phyloP scores from a whole-genome alignment of 139 green algal genomes.

The Marvania coccoides region DNA sequence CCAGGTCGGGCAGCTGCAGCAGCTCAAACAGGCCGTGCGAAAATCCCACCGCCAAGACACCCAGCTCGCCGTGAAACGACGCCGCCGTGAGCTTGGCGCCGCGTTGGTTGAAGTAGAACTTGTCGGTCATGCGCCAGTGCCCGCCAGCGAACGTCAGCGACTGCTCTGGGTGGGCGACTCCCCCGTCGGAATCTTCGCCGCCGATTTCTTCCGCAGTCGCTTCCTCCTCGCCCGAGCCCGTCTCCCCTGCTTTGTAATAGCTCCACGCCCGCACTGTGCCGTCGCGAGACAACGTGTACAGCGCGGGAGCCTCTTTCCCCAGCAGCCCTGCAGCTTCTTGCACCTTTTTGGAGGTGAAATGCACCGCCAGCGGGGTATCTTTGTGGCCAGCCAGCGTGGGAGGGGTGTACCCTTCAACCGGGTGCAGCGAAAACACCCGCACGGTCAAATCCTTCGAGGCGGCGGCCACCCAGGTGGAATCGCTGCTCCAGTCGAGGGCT shows the following conservation, averaged over 20 bases:
- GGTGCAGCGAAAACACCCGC: slow-evolving; percentile 76
- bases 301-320: slow-evolving; percentile 31
- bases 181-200: not conserved
- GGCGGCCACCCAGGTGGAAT: slow-evolving; percentile 67
- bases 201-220: not conserved
- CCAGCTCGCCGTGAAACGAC: slow-evolving; percentile 41
- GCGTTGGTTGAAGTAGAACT: slow-evolving; percentile 73
- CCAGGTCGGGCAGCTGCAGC: slow-evolving; percentile 76
- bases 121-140: slow-evolving; percentile 63
- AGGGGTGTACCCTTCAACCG: slow-evolving; percentile 69
- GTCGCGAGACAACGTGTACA: slow-evolving; percentile 77
- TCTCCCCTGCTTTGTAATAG: slow-evolving; percentile 34
- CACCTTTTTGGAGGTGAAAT: slow-evolving; percentile 52
- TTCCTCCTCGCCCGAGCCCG: not conserved
- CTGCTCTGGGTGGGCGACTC: not conserved
- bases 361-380: slow-evolving; percentile 59
- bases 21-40: slow-evolving; percentile 85
- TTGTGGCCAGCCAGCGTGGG: slow-evolving; percentile 77
- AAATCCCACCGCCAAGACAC: slow-evolving; percentile 71
- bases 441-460: slow-evolving; percentile 75
- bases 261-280: slow-evolving; percentile 80
- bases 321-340: slow-evolving; percentile 32
- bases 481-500: slow-evolving; percentile 76
- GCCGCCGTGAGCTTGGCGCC: slow-evolving; percentile 45
- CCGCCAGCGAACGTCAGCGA: slow-evolving; percentile 31